Conservation (phyloP, 169 alveolate genomes). For the Eimeria maxima region DNA sequence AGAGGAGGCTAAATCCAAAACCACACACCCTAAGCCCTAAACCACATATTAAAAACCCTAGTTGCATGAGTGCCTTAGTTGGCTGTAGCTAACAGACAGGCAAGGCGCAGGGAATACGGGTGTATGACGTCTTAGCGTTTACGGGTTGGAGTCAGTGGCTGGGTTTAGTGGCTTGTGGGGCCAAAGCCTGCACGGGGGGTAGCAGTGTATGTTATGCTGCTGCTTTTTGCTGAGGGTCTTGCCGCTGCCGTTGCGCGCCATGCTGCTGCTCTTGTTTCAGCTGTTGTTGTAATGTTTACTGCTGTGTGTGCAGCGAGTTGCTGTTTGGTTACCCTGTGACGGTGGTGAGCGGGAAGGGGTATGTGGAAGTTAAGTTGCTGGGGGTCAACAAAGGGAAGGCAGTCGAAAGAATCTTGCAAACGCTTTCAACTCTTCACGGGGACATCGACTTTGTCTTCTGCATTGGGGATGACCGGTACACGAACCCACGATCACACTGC, state of each 20-base stretch:
- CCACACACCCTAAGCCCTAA: not conserved
- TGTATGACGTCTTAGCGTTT: not conserved
- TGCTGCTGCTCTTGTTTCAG: too few species aligned
- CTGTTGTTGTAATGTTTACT: not conserved
- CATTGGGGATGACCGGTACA: conserved; percentile 85
- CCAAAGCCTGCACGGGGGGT: not conserved
- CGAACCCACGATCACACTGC: not conserved
- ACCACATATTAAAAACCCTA: not conserved
- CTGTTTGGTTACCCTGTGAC: conserved; percentile 84
- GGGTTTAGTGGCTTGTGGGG: not conserved
- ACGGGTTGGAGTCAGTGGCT: not conserved
- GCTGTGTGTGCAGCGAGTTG: conserved; percentile 46
- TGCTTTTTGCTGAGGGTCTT: not conserved
- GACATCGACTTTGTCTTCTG: conserved; percentile 85
- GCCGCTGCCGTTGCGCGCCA: too few species aligned
- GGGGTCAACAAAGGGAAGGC: conserved; percentile 86
- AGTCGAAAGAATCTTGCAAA: conserved; percentile 76
- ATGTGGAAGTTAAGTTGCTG: conserved; percentile 85
- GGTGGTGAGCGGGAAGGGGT: conserved; percentile 88
- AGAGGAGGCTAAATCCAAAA: too few species aligned
- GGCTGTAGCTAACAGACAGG: not conserved
- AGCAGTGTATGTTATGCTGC: not conserved
- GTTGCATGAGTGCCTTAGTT: not conserved
- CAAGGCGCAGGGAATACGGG: not conserved
- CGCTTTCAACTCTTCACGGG: conserved; percentile 82